Conservation (phyloP, 2,329 filamentous ascomycete species). For the Scolecobasidium constrictum region DNA sequence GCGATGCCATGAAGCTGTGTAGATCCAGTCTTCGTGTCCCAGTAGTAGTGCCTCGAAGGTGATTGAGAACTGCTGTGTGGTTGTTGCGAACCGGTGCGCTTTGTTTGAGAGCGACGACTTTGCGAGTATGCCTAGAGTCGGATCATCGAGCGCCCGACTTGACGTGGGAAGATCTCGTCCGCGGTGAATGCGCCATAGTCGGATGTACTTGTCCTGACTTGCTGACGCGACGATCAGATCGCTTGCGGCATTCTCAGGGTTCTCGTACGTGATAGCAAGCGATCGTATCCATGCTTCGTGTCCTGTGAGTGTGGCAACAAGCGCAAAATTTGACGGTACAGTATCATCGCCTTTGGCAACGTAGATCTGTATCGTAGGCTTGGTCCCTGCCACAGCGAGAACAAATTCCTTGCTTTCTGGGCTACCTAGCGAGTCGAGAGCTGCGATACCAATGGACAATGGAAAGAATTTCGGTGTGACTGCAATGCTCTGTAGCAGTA, state of each 20-base stretch:
- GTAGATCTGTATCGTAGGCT: constrained; percentile 70
- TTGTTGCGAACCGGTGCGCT: constrained; percentile 61
- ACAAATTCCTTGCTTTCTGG: constrained; percentile 41
- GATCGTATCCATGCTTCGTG: constrained; percentile 95
- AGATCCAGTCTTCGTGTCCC: constrained; percentile 98
- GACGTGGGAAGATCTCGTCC: constrained; percentile 53
- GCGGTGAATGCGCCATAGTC: constrained; percentile 76
- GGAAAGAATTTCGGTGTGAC: constrained; percentile 75
- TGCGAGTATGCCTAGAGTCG: constrained; percentile 48
- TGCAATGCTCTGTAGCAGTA: constrained; percentile 58
- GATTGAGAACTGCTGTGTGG: constrained; percentile 57
- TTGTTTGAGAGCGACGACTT: constrained; percentile 74
- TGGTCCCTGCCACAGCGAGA: constrained; percentile 79
- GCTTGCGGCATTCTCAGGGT: constrained; percentile 32
- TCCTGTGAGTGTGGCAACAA: constrained; percentile 68
- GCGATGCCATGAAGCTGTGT: constrained; percentile 67
- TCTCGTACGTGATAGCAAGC: constrained; percentile 64
- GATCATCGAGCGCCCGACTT: constrained; percentile 44
- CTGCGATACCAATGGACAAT: constrained; percentile 59
- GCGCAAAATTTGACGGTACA: constrained; percentile 44
- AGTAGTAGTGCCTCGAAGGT: constrained; percentile 91
- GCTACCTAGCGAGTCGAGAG: constrained; percentile 33
- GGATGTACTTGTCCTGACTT: constrained; percentile 95
- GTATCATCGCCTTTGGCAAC: constrained; percentile 39
- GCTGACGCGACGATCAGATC: constrained; percentile 83